Base-by-base conservation (phyloP, 805 yeast species). In the Wickerhamomyces pijperi region DNA sequence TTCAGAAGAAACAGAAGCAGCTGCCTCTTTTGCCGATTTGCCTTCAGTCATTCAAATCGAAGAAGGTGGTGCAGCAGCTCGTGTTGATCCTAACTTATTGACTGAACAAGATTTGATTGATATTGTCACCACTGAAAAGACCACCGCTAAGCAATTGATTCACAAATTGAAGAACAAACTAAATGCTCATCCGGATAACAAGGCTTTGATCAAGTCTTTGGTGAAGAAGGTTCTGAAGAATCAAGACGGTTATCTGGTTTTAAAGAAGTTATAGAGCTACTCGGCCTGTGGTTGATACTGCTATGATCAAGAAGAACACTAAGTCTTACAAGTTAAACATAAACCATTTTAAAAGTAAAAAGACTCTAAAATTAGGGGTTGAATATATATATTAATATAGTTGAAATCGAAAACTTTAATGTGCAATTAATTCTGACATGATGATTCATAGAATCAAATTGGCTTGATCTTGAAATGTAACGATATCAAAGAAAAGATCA, bases 81-180 rank as follows among this genome's bases (percentile, higher is more conserved):
- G 39, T 14, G 25, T 21, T 31, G 48, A 42, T 39, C 56, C 49
- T 17, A 44, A 50, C 9, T 55, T 82, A 36, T 74, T 84, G 15
- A 81, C 88, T 1, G 80, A 76, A 28, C 75, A 71, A 36, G 95
- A 85, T 51, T 82, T 88, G 39, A 70, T 80, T 44, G 67, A 64
- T 23, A 70, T 81, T 29, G 77, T 87, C 12, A 63, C 60, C 15
- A 64, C 56, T 14, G 61, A 59, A 5, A 57, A 57, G 32, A 49
- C 69, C 20, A 73, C 80, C 2, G 74, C 78, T 36, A 79, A 76
- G 54, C 81, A 71, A 46, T 68, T 84, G 54, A 73, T 83, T 40
- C 65, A 66, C 37, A 68, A 68, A 39, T 69, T 81, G 50, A 80
- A 70, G 60, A 65, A 67, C 38, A 80, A 82, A 51, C 73, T 85